These are phyloP conservation scores for Starmerella cellae DNA, from an alignment of 805 yeast species.

Conservation along the genomic window DNA sequence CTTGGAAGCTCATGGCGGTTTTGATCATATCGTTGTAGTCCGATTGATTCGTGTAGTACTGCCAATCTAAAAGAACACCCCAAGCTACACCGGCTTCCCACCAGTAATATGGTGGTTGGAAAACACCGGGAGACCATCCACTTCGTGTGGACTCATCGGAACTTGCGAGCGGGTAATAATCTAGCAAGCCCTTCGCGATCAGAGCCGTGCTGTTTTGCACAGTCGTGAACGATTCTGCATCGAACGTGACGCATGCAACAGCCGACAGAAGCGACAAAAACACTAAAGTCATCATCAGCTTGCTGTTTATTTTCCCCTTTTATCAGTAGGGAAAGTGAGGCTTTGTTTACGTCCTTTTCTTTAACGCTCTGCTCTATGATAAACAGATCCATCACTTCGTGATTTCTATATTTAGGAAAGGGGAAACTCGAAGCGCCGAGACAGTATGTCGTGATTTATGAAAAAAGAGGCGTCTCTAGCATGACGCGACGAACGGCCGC, in stretches of 20 bases:
- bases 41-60: slow-evolving; percentile 55
- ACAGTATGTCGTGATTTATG: too few species aligned
- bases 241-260: slow-evolving; percentile 1
- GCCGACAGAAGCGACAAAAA: not conserved
- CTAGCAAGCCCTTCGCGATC: slow-evolving; percentile 60
- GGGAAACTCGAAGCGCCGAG: too few species aligned
- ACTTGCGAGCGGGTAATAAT: slow-evolving; percentile 41
- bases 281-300: not conserved
- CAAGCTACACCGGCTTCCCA: slow-evolving; percentile 82
- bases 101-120: slow-evolving; percentile 69
- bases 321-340: too few species aligned
- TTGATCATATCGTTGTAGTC: slow-evolving; percentile 46
- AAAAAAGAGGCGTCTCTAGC: too few species aligned
- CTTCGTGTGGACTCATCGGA: slow-evolving; percentile 38
- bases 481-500: too few species aligned
- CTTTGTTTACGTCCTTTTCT: too few species aligned
- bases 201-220: slow-evolving; percentile 40
- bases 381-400: too few species aligned
- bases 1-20: slow-evolving; percentile 53
- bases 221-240: slow-evolving; percentile 10
- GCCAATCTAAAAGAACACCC: slow-evolving; percentile 58
- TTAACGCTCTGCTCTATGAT: too few species aligned
- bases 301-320: too few species aligned
- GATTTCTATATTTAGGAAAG: too few species aligned
- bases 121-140: slow-evolving; percentile 65